These are phyloP conservation scores for Podospora anserina DNA, from an alignment of 495 filamentous ascomycete species.

Conservation along the genomic window DNA sequence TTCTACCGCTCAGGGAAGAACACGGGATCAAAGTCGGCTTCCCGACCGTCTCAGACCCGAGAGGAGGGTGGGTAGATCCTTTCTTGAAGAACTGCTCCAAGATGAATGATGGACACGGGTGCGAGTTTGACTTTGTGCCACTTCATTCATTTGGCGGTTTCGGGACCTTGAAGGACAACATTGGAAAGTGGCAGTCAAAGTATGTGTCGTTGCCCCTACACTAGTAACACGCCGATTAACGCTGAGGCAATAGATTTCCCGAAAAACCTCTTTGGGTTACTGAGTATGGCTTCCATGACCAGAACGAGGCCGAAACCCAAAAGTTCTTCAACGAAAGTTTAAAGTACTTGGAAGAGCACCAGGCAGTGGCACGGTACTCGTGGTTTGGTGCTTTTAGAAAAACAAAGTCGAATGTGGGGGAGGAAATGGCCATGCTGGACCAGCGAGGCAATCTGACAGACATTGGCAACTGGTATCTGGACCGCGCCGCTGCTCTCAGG, in stretches of 20 bases:
- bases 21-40: conserved; percentile 50
- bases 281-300: conserved; percentile 50
- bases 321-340: conserved; percentile 53
- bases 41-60: conserved; percentile 49
- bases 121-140: conserved; percentile 61
- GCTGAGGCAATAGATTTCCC: conserved; percentile 33
- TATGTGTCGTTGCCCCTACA: conserved; percentile 12
- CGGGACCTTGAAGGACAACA: conserved; percentile 46
- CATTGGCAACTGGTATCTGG: conserved; percentile 61
- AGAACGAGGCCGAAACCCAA: conserved; percentile 47
- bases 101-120: conserved; percentile 30
- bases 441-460: conserved; percentile 54
- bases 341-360: conserved; percentile 50
- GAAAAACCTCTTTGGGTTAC: conserved; percentile 57
- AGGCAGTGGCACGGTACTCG: conserved; percentile 53
- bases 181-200: conserved; percentile 29
- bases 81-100: conserved; percentile 48
- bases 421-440: conserved; percentile 54
- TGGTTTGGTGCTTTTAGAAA: conserved; percentile 64
- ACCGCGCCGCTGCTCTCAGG: conserved; percentile 18
- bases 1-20: conserved; percentile 53
- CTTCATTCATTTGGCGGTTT: conserved; percentile 66
- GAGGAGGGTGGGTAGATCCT: conserved; percentile 50
- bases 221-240: neutral
- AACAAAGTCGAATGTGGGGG: conserved; percentile 55